These are phyloP conservation scores for Spizellomyces punctatus DNA, from an alignment of 192 early-diverging fungal genomes.

Conservation along the genomic window DNA sequence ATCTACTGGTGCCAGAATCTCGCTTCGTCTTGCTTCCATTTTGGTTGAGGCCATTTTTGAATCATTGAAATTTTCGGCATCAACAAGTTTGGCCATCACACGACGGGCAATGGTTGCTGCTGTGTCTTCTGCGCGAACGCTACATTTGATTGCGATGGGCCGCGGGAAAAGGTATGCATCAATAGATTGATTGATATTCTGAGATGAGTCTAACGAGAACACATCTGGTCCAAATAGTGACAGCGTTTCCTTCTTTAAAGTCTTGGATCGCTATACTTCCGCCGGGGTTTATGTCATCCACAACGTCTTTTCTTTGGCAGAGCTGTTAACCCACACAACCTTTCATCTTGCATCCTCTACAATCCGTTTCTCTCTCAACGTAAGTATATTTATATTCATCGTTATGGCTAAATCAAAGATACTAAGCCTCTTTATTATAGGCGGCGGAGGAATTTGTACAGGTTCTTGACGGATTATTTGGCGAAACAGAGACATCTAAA, in stretches of 20 bases:
- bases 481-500: slow-evolving; percentile 92
- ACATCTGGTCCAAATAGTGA: not conserved
- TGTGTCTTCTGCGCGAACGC: slow-evolving; percentile 59
- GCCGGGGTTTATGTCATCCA: slow-evolving; percentile 66
- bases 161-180: slow-evolving; percentile 1
- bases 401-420: slow-evolving; percentile 18
- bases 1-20: slow-evolving; percentile 63
- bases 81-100: slow-evolving; percentile 56
- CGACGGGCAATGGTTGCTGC: slow-evolving; percentile 60
- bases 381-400: slow-evolving; percentile 13
- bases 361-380: slow-evolving; percentile 53
- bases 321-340: slow-evolving; percentile 74
- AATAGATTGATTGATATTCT: not conserved
- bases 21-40: slow-evolving; percentile 58
- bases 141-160: slow-evolving; percentile 47
- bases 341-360: slow-evolving; percentile 79
- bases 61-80: slow-evolving; percentile 61
- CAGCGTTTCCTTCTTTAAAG: slow-evolving; percentile 48
- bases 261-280: slow-evolving; percentile 66
- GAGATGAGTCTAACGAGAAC: not conserved
- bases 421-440: slow-evolving; percentile 34
- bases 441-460: slow-evolving; percentile 87
- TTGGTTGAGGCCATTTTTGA: slow-evolving; percentile 65
- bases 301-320: slow-evolving; percentile 72
- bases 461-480: slow-evolving; percentile 93